Evolutionary conservation across 164 flowering plant species (phyloP).

Genomic region (Chimonanthus salicifolius): DNA sequence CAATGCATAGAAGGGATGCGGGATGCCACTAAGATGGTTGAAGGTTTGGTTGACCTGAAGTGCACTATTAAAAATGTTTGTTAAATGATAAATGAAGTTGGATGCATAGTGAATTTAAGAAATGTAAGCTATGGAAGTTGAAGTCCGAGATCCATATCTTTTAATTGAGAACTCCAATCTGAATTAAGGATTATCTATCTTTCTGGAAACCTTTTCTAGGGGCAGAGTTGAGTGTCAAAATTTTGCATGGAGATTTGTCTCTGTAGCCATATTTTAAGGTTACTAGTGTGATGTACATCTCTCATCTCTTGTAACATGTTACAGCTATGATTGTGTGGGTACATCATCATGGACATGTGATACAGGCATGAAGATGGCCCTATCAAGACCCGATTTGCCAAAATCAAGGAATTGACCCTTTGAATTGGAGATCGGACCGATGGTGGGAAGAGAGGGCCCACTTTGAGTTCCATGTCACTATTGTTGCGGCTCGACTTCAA

Average conservation of each 20-base stretch:
- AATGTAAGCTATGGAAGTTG: not conserved
- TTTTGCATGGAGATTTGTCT: too few relatives aligned
- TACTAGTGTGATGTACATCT: not conserved
- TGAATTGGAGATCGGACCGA: too few relatives aligned
- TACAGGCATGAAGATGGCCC: too few relatives aligned
- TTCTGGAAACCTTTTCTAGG: not conserved
- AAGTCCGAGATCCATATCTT: not conserved
- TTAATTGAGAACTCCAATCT: too few relatives aligned
- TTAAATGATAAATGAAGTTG: not conserved
- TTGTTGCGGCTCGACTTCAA: too few relatives aligned
- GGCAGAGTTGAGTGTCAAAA: not conserved
- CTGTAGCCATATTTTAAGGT: not conserved
- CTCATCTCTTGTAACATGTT: not conserved
- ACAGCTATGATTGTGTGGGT: too few relatives aligned
- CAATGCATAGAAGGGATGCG: not conserved
- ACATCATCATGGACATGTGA: too few relatives aligned
- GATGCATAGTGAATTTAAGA: not conserved
- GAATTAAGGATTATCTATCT: not conserved
- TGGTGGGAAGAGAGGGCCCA: too few relatives aligned
- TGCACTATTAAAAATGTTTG: not conserved
- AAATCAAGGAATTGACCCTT: too few relatives aligned
- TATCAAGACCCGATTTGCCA: too few relatives aligned
- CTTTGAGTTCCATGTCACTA: too few relatives aligned
- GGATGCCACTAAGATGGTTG: not conserved
- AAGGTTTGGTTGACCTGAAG: not conserved